Base-by-base conservation (phyloP, 208 protist genomes). In the Leishmania guyanensis region DNA sequence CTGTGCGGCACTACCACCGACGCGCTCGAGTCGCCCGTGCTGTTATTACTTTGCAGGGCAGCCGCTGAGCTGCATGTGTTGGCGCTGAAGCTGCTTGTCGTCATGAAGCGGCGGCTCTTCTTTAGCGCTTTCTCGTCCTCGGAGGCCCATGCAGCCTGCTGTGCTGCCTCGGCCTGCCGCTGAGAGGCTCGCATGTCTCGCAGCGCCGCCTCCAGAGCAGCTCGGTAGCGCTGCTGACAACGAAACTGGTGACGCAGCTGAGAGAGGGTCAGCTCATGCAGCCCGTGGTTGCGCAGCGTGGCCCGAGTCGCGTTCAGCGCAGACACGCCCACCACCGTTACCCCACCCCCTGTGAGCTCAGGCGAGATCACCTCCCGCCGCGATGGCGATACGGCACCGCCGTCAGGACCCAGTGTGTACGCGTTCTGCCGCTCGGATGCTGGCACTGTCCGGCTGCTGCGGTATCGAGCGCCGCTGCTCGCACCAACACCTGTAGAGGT, bases 171-270 rank as follows among this genome's bases (percentile, higher is more conserved):
- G 16, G 87, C 88, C 53, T 90, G 83, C 39, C 81, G 79, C 84
- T 87, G 91, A 29, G 83, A 69, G 83, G 48, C 39, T 54, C 71
- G 77, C 72, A 92, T 50, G 36, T 87, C 81, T 29, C 72, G 70
- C 66, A 92, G 20, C 26, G 89, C 79, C 51, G 86, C 70, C 77
- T 91, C 84, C 33, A 97, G 81, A 54, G 83, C 90, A 39, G 66
- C 64, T 4, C 89, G 89, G 79, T 92, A 89, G 60, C 82, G 85
- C 85, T 93, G 86, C 53, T 95, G 91, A 64, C 91, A 89, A 12
- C 84, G 70, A 66, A 95, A 91, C 75, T 94, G 91, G n/a, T 84
- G 80, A 6, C 91, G 89, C 17, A 97, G 88, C 82, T 95, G 89
- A 69, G 77, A 84, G 3, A 97, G 79, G 8, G 86, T 93, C 78